These are phyloP conservation scores for Debaryomyces castellii DNA, from an alignment of 805 yeast genomes.

Conservation along the genomic window DNA sequence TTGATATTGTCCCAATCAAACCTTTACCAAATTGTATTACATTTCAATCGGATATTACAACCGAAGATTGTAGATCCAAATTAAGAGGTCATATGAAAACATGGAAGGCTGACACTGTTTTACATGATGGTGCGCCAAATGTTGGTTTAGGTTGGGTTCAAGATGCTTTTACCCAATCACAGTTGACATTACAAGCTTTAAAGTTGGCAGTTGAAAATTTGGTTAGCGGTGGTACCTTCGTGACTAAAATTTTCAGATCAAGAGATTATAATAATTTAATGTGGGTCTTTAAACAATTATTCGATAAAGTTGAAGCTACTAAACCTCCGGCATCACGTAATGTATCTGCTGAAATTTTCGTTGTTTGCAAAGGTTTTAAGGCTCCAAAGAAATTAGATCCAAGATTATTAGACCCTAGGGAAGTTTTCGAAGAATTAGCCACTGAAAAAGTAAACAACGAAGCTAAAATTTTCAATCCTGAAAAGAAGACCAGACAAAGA, in stretches of 20 bases:
- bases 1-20: conserved; percentile 97
- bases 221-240: conserved; percentile 89
- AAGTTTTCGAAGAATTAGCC: conserved; percentile 89
- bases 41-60: conserved; percentile 95
- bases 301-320: conserved; percentile 96
- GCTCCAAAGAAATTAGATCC: conserved; percentile 97
- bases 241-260: conserved; percentile 97
- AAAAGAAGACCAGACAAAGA: conserved; percentile 83
- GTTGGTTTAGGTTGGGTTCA: conserved; percentile 99
- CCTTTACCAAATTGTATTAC: conserved; percentile 94
- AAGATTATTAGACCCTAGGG: conserved; percentile 83
- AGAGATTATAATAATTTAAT: conserved; percentile 94
- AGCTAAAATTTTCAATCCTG: conserved; percentile 93
- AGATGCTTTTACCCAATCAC: conserved; percentile 98
- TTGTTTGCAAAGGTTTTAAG: conserved; percentile 92
- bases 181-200: conserved; percentile 88
- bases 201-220: conserved; percentile 93
- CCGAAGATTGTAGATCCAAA: conserved; percentile 95
- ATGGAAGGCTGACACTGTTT: conserved; percentile 97
- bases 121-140: conserved; percentile 99
- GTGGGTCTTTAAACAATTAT: conserved; percentile 97
- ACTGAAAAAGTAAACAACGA: conserved; percentile 69
- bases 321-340: conserved; percentile 99
- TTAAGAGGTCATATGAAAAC: conserved; percentile 95
- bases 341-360: conserved; percentile 98